Base-by-base conservation (phyloP, 2,329 filamentous ascomycete species). In the Neonectria hederae region DNA sequence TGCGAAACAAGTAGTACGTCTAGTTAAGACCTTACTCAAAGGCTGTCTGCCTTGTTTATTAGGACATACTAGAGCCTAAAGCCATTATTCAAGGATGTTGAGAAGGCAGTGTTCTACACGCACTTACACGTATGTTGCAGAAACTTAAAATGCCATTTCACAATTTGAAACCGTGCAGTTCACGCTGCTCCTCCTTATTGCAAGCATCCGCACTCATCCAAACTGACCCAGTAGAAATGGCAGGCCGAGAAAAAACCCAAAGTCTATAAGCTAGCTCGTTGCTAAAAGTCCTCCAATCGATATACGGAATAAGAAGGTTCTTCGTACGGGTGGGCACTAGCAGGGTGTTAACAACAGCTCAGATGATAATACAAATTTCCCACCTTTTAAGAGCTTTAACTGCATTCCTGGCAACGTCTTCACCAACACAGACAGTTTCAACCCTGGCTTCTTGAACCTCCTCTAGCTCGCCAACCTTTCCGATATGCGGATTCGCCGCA, bases 371-470 rank as follows among this genome's bases (percentile, higher is more conserved):
- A 19, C 24, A 62, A 11, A 82, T 85, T 72, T 70, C 5, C 6
- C 6, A 90, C 90, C 78, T 82, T 76, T 90, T 92, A 77, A 92
- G 75, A 5, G 88, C 90, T 30, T 82, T 83, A 0, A 92, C 88
- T 4, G 85, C 89, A 43, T 81, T 81, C 66, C 79, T 82, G 0
- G 82, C 82, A 22, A 86, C 81, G 13, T 89, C 85, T 69, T 84
- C 83, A 0, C 88, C 87, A 1, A 87, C 72, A 73, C 88, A 90
- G 5, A 90, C 74, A 2, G 86, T 85, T 79, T 92, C 89, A 17
- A 90, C 86, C 55, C 83, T 83, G 2, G 84, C 81, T 76, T 92
- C 90, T 14, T 84, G 80, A 0, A 87, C 81, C 62, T 86, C 75
- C 76, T 91, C 88, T 0, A 91, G 72, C 30, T 78, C 74, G 2